Percentiles rank a stretch among this genome's conserved stretches.
These are phyloP conservation scores for Cercospora berteroae DNA, from an alignment of 2,329 filamentous ascomycete genomes.

Conservation along the genomic window DNA sequence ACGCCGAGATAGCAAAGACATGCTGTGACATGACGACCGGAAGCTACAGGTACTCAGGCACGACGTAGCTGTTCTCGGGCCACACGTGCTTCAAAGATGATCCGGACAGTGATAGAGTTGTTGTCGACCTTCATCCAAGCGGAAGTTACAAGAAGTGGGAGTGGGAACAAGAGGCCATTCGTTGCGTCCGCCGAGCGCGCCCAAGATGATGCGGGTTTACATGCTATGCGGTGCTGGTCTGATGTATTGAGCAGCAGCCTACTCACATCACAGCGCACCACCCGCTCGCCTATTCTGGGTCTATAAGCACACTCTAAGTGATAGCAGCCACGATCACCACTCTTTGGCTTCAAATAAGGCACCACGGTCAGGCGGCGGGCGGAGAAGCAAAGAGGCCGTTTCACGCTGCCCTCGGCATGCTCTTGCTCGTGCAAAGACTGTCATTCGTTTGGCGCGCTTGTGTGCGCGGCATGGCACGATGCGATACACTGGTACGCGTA, in stretches of 20 bases:
- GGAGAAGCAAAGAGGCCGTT: background rate
- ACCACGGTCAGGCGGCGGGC: background rate
- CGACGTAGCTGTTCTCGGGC: background rate
- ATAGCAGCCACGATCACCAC: background rate
- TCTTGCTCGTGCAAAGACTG: background rate
- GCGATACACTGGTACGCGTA: no score
- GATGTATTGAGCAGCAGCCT: background rate
- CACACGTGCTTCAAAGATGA: background rate
- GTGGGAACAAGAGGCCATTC: background rate
- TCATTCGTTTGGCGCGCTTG: no score
- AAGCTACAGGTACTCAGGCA: background rate
- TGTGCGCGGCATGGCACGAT: no score
- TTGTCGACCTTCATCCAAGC: background rate
- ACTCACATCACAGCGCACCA: background rate
- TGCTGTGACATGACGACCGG: background rate
- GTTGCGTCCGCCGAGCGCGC: background rate
- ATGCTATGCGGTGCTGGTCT: background rate
- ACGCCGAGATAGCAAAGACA: background rate
- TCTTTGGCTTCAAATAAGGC: background rate
- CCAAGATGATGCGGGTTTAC: background rate
- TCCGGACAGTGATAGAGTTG: background rate
- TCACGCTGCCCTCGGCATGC: background rate
- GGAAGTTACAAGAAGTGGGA: background rate
- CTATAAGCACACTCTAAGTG: background rate
- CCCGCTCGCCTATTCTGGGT: background rate